Conservation (phyloP, 169 alveolate genomes). For the Neospora caninum region DNA sequence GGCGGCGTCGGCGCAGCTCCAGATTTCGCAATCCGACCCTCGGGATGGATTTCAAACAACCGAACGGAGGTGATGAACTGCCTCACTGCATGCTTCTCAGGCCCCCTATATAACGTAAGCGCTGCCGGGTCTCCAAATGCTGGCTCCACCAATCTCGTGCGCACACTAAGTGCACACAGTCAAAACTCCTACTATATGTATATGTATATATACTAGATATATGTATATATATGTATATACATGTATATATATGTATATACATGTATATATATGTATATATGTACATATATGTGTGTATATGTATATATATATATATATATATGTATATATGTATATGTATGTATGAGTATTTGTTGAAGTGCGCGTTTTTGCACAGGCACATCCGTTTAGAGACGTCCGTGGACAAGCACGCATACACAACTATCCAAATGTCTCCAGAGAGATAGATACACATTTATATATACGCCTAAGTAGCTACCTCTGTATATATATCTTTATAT, state of each 20-base stretch:
- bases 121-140: background rate
- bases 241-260: background rate
- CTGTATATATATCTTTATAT: background rate
- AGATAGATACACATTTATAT: background rate
- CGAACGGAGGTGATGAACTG: background rate
- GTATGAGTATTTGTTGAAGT: too few relatives aligned
- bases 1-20: constrained; percentile 19
- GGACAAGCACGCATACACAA: too few relatives aligned
- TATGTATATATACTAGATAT: background rate
- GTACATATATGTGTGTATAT: background rate
- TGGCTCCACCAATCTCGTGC: too few relatives aligned
- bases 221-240: background rate
- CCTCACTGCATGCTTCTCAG: constrained; percentile 19
- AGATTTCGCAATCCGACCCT: background rate
- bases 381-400: too few relatives aligned
- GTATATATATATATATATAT: background rate
- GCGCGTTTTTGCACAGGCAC: too few relatives aligned
- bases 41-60: background rate
- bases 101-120: background rate
- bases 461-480: background rate
- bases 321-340: background rate
- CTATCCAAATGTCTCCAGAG: background rate
- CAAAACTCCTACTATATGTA: too few relatives aligned
- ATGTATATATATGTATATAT: too few relatives aligned
- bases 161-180: too few relatives aligned